Evolutionary conservation across 345 rosid species (phyloP).

Genomic region (Cardiospermum halicacabum): DNA sequence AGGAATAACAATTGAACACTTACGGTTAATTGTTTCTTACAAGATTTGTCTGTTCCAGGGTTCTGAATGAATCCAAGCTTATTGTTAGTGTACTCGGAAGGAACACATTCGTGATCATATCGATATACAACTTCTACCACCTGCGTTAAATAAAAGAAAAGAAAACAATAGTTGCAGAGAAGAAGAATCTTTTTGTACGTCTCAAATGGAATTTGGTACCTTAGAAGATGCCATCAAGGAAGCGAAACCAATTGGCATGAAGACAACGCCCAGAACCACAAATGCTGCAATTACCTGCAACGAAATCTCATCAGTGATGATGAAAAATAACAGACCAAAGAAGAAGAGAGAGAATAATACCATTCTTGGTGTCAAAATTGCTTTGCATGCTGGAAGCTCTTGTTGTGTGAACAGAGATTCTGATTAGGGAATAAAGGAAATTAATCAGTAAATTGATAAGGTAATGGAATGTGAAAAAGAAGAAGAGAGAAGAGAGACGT

Average conservation of each 20-base stretch:
- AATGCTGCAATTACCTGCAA: constrained; percentile 60
- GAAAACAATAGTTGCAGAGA: too few species aligned
- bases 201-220: constrained; percentile 27
- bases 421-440: constrained; percentile 21
- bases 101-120: constrained; percentile 54
- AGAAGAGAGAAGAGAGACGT: constrained; percentile 9
- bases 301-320: neutral
- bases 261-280: constrained; percentile 37
- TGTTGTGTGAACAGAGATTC: constrained; percentile 73
- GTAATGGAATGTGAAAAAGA: neutral
- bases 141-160: constrained; percentile 28
- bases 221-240: constrained; percentile 32
- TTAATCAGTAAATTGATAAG: neutral
- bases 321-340: neutral
- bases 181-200: too few species aligned
- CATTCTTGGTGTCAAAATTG: constrained; percentile 64
- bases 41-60: constrained; percentile 44
- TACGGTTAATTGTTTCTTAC: constrained; percentile 43
- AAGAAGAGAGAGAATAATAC: constrained; percentile 19
- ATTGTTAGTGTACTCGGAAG: constrained; percentile 19
- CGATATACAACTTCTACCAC: constrained; percentile 61
- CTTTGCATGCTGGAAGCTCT: constrained; percentile 74
- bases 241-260: constrained; percentile 58
- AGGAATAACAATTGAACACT: constrained; percentile 16
- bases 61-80: constrained; percentile 36